Evolutionary conservation across 768 basidiomycete genomes (phyloP), one percentile per base, ranked within the genome.

Genomic region (Udeniomyces megalosporus): DNA sequence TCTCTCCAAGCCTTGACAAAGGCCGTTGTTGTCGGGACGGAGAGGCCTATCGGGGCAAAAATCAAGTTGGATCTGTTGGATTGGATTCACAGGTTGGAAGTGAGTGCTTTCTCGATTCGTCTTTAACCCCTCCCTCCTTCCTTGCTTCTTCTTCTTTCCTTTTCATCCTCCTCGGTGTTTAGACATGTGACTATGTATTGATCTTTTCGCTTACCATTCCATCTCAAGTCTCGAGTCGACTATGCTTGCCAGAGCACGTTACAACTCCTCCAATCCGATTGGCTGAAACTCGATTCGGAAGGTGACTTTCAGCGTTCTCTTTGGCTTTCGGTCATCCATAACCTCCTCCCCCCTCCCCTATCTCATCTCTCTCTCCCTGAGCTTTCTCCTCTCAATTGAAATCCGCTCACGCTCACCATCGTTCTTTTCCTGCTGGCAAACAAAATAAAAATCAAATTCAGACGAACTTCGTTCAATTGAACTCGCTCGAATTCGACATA

Each of bases 401-500:
- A 31, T 35, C 5, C 31, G 48, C 48, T 50, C n/a, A 14, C 54
- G 31, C 29, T 20, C 50, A 8, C 5, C 3, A 2, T 20, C 20
- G 22, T 34, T 56, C 8, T 56, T 34, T 35, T 10, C 31, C 31
- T n/a, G n/a, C n/a, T n/a, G n/a, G n/a, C n/a, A n/a, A n/a, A n/a
- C n/a, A n/a, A n/a, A n/a, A n/a, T n/a, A n/a, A n/a, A n/a, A n/a
- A n/a, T n/a, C 38, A 17, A 42, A 42, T 42, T 17, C 47, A 79
- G 81, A 74, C 46, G 79, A 82, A 51, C 78, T 78, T 7, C 78
- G 85, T 29, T 77, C 76, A 26, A 76, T 76, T 24, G 88, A 92
- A 65, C 79, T 93, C 50, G 74, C 80, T 14, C 81, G 85, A n/a
- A 85, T 93, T 56, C 82, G 91, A 46, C 84, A 90, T 68, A 82